Evolutionary conservation across 768 basidiomycete species (phyloP).

Genomic region (Podaxis sp.): DNA sequence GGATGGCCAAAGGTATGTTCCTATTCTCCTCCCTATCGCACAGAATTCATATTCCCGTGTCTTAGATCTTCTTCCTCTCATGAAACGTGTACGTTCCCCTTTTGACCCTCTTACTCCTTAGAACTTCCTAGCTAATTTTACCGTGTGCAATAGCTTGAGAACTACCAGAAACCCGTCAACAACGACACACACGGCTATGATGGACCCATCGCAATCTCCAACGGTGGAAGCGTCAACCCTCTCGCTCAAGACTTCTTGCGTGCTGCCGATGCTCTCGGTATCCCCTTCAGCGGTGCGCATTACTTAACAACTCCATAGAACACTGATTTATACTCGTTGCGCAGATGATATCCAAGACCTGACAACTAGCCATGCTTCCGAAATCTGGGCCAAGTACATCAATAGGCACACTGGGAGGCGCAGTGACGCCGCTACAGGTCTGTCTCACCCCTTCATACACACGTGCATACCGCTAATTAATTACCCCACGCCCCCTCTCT

Average conservation of each 20-base stretch:
- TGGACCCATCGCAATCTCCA: conserved; percentile 71
- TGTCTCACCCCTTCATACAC: conserved; percentile 3
- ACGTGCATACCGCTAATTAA: neutral
- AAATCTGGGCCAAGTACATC: conserved; percentile 78
- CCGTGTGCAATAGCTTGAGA: conserved; percentile 43
- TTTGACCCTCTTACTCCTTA: neutral
- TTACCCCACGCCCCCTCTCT: neutral
- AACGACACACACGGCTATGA: conserved; percentile 67
- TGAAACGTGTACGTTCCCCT: conserved; percentile 48
- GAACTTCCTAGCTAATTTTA: neutral
- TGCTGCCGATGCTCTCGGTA: conserved; percentile 53
- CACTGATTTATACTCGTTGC: too few species aligned
- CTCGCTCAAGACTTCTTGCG: conserved; percentile 69
- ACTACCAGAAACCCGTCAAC: conserved; percentile 71
- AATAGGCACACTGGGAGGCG: conserved; percentile 69
- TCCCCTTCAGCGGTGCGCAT: conserved; percentile 59
- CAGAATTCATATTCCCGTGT: neutral
- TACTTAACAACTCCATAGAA: neutral
- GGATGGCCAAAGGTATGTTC: conserved; percentile 54
- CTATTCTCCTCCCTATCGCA: neutral
- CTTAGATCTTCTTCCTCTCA: conserved; percentile 63
- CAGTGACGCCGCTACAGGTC: conserved; percentile 67
- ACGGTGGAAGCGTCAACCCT: conserved; percentile 59
- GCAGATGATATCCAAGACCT: conserved; percentile 71
- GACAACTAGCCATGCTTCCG: conserved; percentile 54